Conservation (phyloP, 2,329 filamentous ascomycete species). For the Aureobasidium leucospermi region DNA sequence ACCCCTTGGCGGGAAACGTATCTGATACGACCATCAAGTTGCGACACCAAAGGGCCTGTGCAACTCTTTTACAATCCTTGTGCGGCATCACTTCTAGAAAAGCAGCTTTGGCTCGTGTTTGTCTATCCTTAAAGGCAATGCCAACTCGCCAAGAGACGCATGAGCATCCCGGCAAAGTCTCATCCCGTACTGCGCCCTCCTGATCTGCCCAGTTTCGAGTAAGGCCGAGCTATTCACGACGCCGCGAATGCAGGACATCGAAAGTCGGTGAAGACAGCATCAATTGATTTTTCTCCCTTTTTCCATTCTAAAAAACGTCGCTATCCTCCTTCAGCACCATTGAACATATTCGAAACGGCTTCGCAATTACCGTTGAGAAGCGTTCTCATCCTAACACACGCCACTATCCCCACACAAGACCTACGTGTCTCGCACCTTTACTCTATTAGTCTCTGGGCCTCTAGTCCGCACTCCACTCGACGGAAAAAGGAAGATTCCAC, state of each 20-base stretch:
- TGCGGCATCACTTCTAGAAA: neutral
- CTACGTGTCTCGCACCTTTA: constrained; percentile 8
- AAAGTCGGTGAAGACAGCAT: constrained; percentile 9
- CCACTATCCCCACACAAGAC: constrained; percentile 7
- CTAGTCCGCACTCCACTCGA: neutral
- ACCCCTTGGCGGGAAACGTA: neutral
- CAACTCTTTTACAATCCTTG: neutral
- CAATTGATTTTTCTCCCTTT: neutral
- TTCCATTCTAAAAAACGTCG: neutral
- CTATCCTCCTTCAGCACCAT: neutral
- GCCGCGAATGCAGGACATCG: neutral
- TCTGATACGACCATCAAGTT: neutral
- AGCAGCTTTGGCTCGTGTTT: neutral
- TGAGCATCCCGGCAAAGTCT: neutral
- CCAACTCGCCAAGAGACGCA: constrained; percentile 9
- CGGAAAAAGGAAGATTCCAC: constrained; percentile 7
- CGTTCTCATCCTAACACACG: constrained; percentile 8
- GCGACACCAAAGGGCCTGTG: neutral
- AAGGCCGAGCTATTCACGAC: neutral
- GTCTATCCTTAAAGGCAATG: neutral
- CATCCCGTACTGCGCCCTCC: constrained; percentile 3
- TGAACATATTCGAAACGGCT: constrained; percentile 8
- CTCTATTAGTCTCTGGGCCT: neutral
- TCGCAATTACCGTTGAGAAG: neutral
- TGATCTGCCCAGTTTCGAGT: neutral